phyloP scores from a whole-genome alignment of 2,329 filamentous ascomycete species.

The Fonsecaea monophora region DNA sequence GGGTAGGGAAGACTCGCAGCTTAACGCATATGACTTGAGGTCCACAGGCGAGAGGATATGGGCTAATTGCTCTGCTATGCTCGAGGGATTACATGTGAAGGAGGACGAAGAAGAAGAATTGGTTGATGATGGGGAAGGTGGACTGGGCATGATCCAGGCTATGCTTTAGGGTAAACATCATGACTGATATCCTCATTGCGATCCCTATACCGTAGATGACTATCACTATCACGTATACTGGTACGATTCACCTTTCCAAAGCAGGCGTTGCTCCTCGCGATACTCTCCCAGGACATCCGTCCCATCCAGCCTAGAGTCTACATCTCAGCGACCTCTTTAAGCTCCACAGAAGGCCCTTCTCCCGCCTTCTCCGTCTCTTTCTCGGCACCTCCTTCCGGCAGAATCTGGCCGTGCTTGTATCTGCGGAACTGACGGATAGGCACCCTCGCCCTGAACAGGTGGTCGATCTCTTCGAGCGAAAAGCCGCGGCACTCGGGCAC shows the following conservation, averaged over 20 bases:
- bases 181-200: neutral
- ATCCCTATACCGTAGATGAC: neutral
- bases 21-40: too few species aligned
- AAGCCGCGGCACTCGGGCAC: constrained; percentile 31
- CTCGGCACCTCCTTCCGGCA: constrained; percentile 5
- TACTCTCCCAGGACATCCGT: neutral
- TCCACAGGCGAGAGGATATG: too few species aligned
- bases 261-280: neutral
- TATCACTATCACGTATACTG: neutral
- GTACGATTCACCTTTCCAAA: neutral
- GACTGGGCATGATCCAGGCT: neutral
- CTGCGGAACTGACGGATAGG: constrained; percentile 21
- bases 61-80: too few species aligned
- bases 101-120: neutral
- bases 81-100: too few species aligned
- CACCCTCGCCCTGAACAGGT: constrained; percentile 14
- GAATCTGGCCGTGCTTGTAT: constrained; percentile 31
- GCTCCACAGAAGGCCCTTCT: constrained; percentile 21
- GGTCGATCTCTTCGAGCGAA: constrained; percentile 32
- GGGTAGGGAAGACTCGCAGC: too few species aligned
- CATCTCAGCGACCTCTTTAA: constrained; percentile 17
- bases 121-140: neutral
- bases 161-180: neutral
- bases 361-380: constrained; percentile 9
- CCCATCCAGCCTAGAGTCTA: neutral